A percentile compares a stretch with the other conserved stretches of the same genome.
phyloP scores from a whole-genome alignment of 2,329 filamentous ascomycete genomes.

The Verticillium nonalfalfae region DNA sequence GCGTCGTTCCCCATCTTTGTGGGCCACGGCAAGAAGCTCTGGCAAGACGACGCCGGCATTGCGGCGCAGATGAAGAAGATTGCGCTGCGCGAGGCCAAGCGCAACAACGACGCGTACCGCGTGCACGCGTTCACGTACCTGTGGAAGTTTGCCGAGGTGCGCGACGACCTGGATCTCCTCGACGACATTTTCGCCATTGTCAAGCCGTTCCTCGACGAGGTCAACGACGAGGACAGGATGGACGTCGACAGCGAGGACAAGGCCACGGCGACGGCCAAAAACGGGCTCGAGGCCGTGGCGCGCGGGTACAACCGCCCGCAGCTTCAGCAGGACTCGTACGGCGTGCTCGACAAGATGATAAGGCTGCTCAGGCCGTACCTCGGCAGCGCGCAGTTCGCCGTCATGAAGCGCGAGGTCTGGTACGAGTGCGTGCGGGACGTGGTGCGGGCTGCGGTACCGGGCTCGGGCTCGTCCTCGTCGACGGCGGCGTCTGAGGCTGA shows the following conservation, averaged over 20 bases:
- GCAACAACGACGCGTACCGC: constrained; percentile 81
- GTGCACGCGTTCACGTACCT: constrained; percentile 67
- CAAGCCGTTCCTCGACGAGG: constrained; percentile 52
- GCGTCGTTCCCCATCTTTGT: constrained; percentile 75
- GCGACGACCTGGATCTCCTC: constrained; percentile 65
- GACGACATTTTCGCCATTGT: constrained; percentile 60
- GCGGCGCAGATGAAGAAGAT: constrained; percentile 72
- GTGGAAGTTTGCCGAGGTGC: constrained; percentile 63
- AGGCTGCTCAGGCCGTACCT: constrained; percentile 34
- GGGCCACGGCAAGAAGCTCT: constrained; percentile 53
- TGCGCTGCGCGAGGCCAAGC: constrained; percentile 77
- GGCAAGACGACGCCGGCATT: constrained; percentile 44
- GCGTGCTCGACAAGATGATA: constrained; percentile 32
- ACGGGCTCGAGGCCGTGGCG: constrained; percentile 44
- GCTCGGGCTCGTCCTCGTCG: constrained; percentile 43
- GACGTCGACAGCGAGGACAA: constrained; percentile 53
- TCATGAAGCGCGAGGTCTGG: constrained; percentile 44
- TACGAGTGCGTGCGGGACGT: constrained; percentile 43
- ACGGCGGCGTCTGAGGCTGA: constrained; percentile 15
- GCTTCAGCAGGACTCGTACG: constrained; percentile 27
- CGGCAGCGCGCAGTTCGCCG: constrained; percentile 26
- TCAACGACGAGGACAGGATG: constrained; percentile 57
- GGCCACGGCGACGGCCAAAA: constrained; percentile 36
- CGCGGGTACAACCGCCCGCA: constrained; percentile 39
- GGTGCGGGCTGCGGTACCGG: constrained; percentile 30